Evolutionary conservation across 257 asterid genomes (phyloP), one percentile per base, ranked within the genome.

Genomic region (Forsythia viridissima): DNA sequence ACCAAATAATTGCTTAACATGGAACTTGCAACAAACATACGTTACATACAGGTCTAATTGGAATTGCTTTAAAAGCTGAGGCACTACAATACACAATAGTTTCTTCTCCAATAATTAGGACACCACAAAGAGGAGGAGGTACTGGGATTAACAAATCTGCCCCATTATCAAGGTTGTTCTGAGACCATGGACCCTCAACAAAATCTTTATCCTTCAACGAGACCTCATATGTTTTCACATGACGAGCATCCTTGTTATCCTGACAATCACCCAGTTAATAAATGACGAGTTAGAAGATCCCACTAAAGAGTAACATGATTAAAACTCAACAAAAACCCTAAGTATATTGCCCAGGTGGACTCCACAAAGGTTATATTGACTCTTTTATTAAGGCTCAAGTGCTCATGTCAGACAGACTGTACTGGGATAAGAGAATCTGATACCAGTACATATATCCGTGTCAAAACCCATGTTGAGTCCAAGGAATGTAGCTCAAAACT

Each of bases 171-270:
- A 93, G 98, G 88, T 93, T 93, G 85, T 88, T 92, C 80, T 88
- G 98, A 81, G 97, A 91, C 98, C 96, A 93, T 43, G 98, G 96
- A 68, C 98, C 98, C 88, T 93, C 98, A 80, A 88, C 88, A 86
- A 93, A 93, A 88, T 90, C 97, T 87, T 92, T 92, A 84, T 93
- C 97, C 87, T 92, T 92, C 89, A 92, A 82, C 51, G 93, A 88
- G 70, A 93, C 96, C 85, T 93, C 98, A 79, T 93, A 93, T 5
- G 98, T 93, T 87, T 93, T 93, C 81, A 92, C 89, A 80, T 93
- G 98, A 63, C 98, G 98, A 69, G 93, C 94, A 39, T 92, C 96
- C 87, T 93, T 90, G 86, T 92, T 92, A 85, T 93, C 98, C 98
- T 93, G 87, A 76, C 80, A 82, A 79, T 73, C 78, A 76, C 46